A percentile compares a stretch with the other conserved stretches of the same genome.
Evolutionary conservation across 306 rosid genomes (phyloP).

Genomic region (Casuarina equisetifolia): DNA sequence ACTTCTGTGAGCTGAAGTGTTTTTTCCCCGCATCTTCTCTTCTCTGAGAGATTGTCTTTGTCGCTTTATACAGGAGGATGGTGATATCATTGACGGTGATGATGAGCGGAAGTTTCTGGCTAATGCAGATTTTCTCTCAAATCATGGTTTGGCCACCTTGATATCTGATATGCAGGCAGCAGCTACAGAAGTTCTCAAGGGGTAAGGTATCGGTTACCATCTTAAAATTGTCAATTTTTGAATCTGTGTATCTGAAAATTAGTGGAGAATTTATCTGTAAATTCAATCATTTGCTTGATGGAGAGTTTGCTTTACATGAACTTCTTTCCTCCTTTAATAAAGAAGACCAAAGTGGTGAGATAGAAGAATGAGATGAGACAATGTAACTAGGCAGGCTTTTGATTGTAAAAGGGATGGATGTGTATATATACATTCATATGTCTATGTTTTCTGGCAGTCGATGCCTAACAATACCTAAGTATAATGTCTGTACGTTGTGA

Average conservation of each 20-base stretch:
- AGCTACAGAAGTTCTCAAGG: slow-evolving; percentile 67
- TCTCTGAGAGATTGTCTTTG: slow-evolving; percentile 2
- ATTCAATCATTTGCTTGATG: slow-evolving; percentile 7
- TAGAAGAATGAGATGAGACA: neutral
- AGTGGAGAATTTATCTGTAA: slow-evolving; percentile 10
- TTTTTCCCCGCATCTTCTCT: neutral
- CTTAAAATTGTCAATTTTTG: slow-evolving; percentile 23
- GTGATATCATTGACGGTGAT: slow-evolving; percentile 60
- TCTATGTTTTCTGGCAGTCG: neutral
- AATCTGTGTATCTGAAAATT: slow-evolving; percentile 10
- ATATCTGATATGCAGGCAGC: slow-evolving; percentile 71
- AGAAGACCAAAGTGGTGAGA: neutral
- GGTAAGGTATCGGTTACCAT: slow-evolving; percentile 54
- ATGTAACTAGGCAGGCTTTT: neutral
- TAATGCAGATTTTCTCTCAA: slow-evolving; percentile 73
- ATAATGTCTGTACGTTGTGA: neutral
- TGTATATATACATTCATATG: neutral
- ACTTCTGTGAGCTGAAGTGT: neutral
- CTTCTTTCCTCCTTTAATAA: neutral
- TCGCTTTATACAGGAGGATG: slow-evolving; percentile 58
- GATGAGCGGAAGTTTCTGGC: slow-evolving; percentile 87
- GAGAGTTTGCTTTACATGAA: neutral
- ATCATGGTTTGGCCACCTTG: slow-evolving; percentile 62
- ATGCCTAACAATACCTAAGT: neutral
- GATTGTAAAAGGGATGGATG: neutral